Percentiles rank a stretch among this genome's conserved stretches.
These are phyloP conservation scores for Diaporthe capsici DNA, from an alignment of 2,329 filamentous ascomycete species.

Conservation along the genomic window DNA sequence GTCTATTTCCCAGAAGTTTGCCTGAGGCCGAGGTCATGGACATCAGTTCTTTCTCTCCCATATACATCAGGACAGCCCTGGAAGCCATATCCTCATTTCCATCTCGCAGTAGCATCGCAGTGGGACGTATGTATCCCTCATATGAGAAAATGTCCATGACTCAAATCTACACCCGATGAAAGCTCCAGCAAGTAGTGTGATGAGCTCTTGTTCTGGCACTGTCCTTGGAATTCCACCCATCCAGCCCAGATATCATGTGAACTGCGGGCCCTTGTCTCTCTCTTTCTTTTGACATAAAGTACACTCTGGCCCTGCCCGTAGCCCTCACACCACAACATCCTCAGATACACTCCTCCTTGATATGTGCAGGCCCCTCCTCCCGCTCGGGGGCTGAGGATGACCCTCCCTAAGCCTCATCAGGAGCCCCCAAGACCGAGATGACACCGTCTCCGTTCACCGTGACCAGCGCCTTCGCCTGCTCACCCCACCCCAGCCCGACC, in stretches of 20 bases:
- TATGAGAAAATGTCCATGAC: not conserved
- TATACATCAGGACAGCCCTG: not conserved
- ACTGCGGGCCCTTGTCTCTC: not conserved
- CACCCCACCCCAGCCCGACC: constrained; percentile 83
- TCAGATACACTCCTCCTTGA: not conserved
- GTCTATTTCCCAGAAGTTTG: not conserved
- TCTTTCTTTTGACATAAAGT: not conserved
- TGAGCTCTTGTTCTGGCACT: not conserved
- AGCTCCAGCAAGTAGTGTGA: not conserved
- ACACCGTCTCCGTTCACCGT: constrained; percentile 82
- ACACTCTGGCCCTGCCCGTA: not conserved
- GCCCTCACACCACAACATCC: not conserved
- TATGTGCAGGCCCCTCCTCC: not conserved
- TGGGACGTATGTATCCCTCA: not conserved
- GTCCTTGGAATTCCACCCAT: not conserved
- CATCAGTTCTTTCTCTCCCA: not conserved
- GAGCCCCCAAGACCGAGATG: constrained; percentile 76
- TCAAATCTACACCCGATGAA: not conserved
- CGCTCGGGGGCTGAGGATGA: constrained; percentile 41
- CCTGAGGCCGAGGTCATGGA: not conserved
- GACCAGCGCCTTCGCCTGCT: constrained; percentile 80
- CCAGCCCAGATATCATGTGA: not conserved
- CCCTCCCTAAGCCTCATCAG: constrained; percentile 53
- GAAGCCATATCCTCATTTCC: not conserved
- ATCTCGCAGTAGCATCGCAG: not conserved